Percentiles rank a stretch among this genome's conserved stretches.
Evolutionary conservation across 2,329 filamentous ascomycete genomes (phyloP).

Genomic region (Ilyonectria sp.): DNA sequence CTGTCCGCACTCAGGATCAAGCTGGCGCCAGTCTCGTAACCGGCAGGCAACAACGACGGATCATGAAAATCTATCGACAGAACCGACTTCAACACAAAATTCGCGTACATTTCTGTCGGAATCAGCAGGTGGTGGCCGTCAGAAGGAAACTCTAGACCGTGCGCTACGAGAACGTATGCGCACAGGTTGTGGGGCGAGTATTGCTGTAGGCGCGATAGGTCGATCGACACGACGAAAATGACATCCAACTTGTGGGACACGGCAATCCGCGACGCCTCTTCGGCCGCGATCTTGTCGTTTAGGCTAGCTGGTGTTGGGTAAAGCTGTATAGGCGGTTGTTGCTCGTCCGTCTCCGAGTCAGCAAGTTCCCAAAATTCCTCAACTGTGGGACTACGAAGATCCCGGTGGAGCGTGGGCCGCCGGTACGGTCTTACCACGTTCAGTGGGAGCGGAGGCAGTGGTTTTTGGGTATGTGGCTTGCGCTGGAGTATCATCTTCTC

Average conservation of each 20-base stretch:
- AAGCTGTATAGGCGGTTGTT: background rate
- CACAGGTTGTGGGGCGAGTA: background rate
- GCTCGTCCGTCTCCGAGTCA: background rate
- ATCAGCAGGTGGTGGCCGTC: background rate
- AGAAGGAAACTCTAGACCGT: background rate
- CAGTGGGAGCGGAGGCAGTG: background rate
- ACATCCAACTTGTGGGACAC: too few relatives aligned
- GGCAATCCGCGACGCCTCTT: slow-evolving; percentile 1
- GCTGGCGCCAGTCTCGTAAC: too few relatives aligned
- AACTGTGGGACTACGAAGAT: background rate
- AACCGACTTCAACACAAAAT: slow-evolving; percentile 1
- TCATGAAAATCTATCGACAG: background rate
- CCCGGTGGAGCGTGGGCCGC: background rate
- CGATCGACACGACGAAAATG: slow-evolving; percentile 1
- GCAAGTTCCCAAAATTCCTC: background rate
- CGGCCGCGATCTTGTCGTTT: background rate
- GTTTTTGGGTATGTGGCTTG: slow-evolving; percentile 2
- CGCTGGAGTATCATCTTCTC: background rate
- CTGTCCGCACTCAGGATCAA: too few relatives aligned
- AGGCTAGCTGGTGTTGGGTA: background rate
- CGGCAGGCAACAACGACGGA: too few relatives aligned
- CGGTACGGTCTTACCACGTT: background rate
- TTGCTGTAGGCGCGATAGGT: slow-evolving; percentile 6
- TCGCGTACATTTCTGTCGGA: background rate
- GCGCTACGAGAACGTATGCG: background rate